Evolutionary conservation across 768 basidiomycete genomes (phyloP).

Genomic region (Xanthoconium purpureum): DNA sequence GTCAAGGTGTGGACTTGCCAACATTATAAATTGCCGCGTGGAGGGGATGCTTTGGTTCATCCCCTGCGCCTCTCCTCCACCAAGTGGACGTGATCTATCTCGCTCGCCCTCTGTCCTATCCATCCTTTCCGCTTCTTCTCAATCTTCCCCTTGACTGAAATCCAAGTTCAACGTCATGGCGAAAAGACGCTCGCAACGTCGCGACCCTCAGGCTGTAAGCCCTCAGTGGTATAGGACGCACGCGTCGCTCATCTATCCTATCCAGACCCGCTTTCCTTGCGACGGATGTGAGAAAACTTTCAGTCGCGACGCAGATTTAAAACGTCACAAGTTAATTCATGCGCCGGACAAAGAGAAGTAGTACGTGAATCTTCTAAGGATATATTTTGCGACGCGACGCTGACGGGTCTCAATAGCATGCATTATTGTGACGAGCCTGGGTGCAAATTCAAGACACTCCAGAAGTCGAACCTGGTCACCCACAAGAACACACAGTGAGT

Average conservation of each 20-base stretch:
- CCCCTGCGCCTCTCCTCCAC: neutral
- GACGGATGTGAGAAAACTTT: slow-evolving; percentile 13
- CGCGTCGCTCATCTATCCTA: neutral
- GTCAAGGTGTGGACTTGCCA: slow-evolving; percentile 10
- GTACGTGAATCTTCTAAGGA: slow-evolving; percentile 14
- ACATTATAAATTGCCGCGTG: slow-evolving; percentile 20
- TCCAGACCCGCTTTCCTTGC: slow-evolving; percentile 14
- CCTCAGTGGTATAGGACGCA: neutral
- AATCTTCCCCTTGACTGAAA: neutral
- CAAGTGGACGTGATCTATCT: neutral
- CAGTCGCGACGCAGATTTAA: slow-evolving; percentile 26
- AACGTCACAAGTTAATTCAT: slow-evolving; percentile 27
- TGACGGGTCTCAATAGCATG: slow-evolving; percentile 22
- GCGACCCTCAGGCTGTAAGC: slow-evolving; percentile 7
- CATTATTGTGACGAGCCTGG: neutral
- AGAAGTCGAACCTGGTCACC: slow-evolving; percentile 24
- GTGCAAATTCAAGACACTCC: slow-evolving; percentile 25
- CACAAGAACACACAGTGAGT: slow-evolving; percentile 33
- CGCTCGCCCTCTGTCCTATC: neutral
- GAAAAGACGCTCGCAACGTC: neutral
- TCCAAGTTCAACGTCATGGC: neutral
- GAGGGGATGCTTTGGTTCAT: neutral
- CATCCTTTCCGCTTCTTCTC: neutral
- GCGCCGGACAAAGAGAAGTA: slow-evolving; percentile 19
- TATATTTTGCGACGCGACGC: neutral